A percentile compares a stretch with the other conserved stretches of the same genome.
Conservation (phyloP, 441 rosid genomes). For the Erysimum cheiri region DNA sequence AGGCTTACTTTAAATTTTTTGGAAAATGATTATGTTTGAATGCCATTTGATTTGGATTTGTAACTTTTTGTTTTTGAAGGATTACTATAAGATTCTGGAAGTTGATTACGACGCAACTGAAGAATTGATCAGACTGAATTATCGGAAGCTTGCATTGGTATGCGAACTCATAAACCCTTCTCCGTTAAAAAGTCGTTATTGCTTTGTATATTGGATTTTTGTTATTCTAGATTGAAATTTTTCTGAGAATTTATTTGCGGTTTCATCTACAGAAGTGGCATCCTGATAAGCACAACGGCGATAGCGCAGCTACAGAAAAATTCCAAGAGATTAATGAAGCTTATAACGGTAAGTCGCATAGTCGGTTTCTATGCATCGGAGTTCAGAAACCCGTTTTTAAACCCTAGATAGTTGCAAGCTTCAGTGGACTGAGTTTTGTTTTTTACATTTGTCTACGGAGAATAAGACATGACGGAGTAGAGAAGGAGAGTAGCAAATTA, state of each 20-base stretch:
- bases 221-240: neutral
- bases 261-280: slow-evolving; percentile 68
- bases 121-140: slow-evolving; percentile 71
- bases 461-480: neutral
- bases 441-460: neutral
- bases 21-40: slow-evolving; percentile 2
- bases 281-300: slow-evolving; percentile 82
- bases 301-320: slow-evolving; percentile 62
- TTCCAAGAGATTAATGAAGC: slow-evolving; percentile 89
- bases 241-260: slow-evolving; percentile 1
- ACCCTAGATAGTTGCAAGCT: slow-evolving; percentile 4
- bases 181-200: neutral
- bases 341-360: slow-evolving; percentile 54
- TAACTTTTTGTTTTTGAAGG: slow-evolving; percentile 48
- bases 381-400: no score
- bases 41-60: slow-evolving; percentile 36
- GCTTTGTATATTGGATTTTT: neutral
- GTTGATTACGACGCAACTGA: slow-evolving; percentile 88
- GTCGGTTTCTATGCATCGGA: neutral
- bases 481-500: neutral
- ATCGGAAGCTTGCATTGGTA: slow-evolving; percentile 82
- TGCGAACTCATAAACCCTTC: slow-evolving; percentile 40
- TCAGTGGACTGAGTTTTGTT: neutral
- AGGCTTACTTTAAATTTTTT: no score
- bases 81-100: slow-evolving; percentile 76